Conservation (phyloP, 2,329 filamentous ascomycete species). For the Tolypocladium tundrense region DNA sequence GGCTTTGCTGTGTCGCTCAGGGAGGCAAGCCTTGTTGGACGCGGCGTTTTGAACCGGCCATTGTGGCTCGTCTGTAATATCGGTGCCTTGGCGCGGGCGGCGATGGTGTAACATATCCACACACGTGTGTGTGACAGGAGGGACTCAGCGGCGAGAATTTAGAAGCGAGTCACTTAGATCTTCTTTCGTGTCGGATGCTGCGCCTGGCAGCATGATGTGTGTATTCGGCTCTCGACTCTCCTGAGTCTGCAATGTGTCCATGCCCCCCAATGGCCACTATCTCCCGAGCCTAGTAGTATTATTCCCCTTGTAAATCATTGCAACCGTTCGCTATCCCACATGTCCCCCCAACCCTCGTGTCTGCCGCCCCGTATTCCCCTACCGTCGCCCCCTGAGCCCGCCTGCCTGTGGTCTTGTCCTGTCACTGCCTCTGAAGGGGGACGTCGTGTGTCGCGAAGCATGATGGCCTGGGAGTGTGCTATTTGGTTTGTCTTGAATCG, state of each 20-base stretch:
- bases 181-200: neutral
- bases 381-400: neutral
- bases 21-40: neutral
- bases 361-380: neutral
- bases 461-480: neutral
- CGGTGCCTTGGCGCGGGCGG: neutral
- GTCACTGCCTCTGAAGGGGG: neutral
- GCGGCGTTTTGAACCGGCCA: constrained; percentile 3
- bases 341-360: neutral
- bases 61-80: neutral
- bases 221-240: neutral
- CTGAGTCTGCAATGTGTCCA: neutral
- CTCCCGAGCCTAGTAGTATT: neutral
- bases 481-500: neutral
- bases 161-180: neutral
- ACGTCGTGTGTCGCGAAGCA: neutral
- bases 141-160: neutral
- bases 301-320: neutral
- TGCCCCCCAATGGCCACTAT: neutral
- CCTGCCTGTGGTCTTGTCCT: neutral
- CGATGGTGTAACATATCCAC: neutral
- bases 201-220: neutral
- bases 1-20: neutral
- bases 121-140: neutral
- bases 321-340: neutral